phyloP scores from a whole-genome alignment of 2,329 filamentous ascomycete species.

The Botrytis porri region DNA sequence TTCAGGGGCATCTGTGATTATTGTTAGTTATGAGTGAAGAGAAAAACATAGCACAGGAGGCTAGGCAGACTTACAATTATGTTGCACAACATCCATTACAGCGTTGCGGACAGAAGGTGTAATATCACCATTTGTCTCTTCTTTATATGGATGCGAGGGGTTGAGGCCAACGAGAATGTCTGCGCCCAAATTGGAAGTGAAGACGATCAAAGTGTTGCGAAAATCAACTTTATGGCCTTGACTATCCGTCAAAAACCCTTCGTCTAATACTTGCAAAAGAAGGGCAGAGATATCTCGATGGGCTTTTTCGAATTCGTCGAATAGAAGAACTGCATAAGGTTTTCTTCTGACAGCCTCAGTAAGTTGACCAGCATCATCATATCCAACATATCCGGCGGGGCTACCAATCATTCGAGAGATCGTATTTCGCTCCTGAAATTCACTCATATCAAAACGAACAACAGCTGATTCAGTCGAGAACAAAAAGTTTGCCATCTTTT shows the following conservation, averaged over 20 bases:
- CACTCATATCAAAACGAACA: constrained; percentile 93
- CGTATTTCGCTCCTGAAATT: constrained; percentile 97
- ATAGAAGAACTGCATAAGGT: constrained; percentile 89
- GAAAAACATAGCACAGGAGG: background rate
- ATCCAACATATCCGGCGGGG: constrained; percentile 92
- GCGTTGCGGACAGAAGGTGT: constrained; percentile 69
- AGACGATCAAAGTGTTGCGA: constrained; percentile 91
- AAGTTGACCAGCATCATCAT: constrained; percentile 93
- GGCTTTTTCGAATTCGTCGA: constrained; percentile 97
- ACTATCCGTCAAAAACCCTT: constrained; percentile 91
- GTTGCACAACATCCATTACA: constrained; percentile 83
- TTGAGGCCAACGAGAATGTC: constrained; percentile 82
- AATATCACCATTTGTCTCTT: constrained; percentile 64
- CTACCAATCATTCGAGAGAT: constrained; percentile 89
- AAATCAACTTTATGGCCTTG: constrained; percentile 98
- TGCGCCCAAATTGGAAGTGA: constrained; percentile 93
- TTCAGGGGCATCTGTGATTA: constrained; percentile 66
- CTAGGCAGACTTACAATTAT: constrained; percentile 47
- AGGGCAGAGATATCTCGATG: constrained; percentile 92
- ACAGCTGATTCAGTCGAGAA: constrained; percentile 92
- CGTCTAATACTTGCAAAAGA: constrained; percentile 89
- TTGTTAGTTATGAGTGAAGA: constrained; percentile 5
- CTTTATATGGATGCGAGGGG: constrained; percentile 59
- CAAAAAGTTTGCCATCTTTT: constrained; percentile 88
- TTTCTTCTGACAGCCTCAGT: constrained; percentile 94